Percentiles rank a stretch among this genome's conserved stretches.
Evolutionary conservation across 352 stramenopile genomes (phyloP).

Genomic region (Phytophthora sp.): DNA sequence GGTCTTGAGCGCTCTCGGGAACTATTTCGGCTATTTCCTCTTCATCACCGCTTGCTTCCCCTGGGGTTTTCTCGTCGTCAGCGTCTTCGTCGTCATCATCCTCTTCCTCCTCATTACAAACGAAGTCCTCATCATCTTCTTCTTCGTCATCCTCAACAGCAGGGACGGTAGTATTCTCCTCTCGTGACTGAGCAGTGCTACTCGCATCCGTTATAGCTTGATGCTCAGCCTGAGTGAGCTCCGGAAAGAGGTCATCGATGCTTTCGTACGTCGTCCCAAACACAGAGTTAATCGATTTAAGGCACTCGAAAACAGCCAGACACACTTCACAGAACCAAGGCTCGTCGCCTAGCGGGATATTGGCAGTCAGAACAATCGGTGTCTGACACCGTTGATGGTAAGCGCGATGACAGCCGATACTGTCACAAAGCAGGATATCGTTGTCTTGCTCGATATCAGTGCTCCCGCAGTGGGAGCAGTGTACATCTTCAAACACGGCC

Average conservation of each 20-base stretch:
- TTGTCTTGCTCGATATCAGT: constrained; percentile 75
- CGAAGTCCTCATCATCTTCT: constrained; percentile 61
- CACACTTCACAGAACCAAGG: constrained; percentile 87
- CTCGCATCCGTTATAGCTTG: constrained; percentile 23
- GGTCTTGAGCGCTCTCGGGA: constrained; percentile 48
- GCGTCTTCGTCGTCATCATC: constrained; percentile 35
- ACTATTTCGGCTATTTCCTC: constrained; percentile 40
- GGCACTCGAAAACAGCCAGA: constrained; percentile 74
- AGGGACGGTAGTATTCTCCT: constrained; percentile 18
- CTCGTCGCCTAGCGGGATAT: constrained; percentile 69
- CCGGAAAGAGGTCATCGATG: constrained; percentile 56
- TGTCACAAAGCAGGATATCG: constrained; percentile 88
- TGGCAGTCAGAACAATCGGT: constrained; percentile 57
- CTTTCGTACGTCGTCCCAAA: constrained; percentile 77
- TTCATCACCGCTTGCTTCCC: constrained; percentile 9
- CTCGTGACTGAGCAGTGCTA: constrained; percentile 30
- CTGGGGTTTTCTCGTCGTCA: constrained; percentile 15
- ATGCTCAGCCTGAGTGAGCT: constrained; percentile 46
- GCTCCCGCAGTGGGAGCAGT: constrained; percentile 75
- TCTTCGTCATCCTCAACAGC: constrained; percentile 50
- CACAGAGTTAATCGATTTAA: constrained; percentile 83
- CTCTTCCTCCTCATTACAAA: constrained; percentile 39
- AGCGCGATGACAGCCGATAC: constrained; percentile 67
- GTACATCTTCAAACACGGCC: constrained; percentile 60
- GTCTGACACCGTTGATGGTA: constrained; percentile 85